Evolutionary conservation across 352 stramenopile genomes (phyloP).

Genomic region (Phytophthora tentaculata): DNA sequence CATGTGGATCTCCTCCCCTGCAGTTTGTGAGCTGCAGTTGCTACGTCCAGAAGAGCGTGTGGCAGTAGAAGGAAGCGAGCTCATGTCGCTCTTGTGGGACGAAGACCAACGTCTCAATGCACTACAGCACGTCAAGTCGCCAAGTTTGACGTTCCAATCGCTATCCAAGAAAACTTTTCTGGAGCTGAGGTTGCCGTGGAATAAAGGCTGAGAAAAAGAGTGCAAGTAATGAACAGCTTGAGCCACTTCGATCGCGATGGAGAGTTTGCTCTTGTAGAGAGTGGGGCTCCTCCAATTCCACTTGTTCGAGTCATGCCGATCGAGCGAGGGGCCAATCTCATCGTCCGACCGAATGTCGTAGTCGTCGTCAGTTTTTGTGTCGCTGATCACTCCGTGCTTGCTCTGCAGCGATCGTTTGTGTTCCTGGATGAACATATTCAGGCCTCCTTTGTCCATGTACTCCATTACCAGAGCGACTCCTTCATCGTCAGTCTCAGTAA

Average conservation of each 20-base stretch:
- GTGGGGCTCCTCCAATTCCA: constrained; percentile 44
- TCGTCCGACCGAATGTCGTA: constrained; percentile 9
- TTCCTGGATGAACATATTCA: constrained; percentile 46
- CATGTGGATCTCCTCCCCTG: constrained; percentile 41
- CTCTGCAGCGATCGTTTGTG: constrained; percentile 33
- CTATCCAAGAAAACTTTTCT: constrained; percentile 50
- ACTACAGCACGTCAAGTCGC: constrained; percentile 50
- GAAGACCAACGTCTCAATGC: constrained; percentile 47
- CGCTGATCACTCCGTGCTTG: constrained; percentile 2
- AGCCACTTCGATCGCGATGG: constrained; percentile 48
- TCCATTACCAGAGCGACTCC: constrained; percentile 48
- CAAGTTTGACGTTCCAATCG: constrained; percentile 52
- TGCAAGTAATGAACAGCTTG: constrained; percentile 56
- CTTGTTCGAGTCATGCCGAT: not conserved
- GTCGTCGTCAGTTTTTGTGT: constrained; percentile 4
- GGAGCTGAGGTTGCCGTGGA: constrained; percentile 55
- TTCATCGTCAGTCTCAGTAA: constrained; percentile 3
- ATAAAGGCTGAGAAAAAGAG: constrained; percentile 42
- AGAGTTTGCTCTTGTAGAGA: constrained; percentile 44
- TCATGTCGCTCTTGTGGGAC: constrained; percentile 20
- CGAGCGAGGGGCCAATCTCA: not conserved
- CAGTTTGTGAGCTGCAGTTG: constrained; percentile 19
- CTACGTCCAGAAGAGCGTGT: constrained; percentile 19
- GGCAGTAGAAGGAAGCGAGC: constrained; percentile 3
- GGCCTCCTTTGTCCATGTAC: constrained; percentile 43